Base-by-base conservation (phyloP, 768 basidiomycete species). In the Mycena maculata region DNA sequence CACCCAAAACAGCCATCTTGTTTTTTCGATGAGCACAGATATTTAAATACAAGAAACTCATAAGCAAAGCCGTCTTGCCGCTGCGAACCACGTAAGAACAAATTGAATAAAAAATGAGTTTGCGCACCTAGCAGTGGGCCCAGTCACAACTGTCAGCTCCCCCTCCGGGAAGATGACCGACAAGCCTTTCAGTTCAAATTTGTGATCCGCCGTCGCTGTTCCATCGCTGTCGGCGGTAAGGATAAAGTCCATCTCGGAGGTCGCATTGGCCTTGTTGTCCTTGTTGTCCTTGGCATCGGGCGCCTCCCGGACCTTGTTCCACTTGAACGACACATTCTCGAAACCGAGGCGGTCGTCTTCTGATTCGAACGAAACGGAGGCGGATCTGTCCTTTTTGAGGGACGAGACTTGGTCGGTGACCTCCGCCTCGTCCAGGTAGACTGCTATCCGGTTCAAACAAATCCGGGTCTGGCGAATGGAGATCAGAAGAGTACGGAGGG, bases 41-140 rank as follows among this genome's bases (percentile, higher is more conserved):
- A 23, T 12, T n/a, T 31, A 15, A n/a, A 11, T 25, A 9, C 8
- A 18, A n/a, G 13, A 3, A 18, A 75, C 86, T 47, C 71, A 89
- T 89, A 50, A 94, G 82, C 1, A 94, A 77, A 0, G 93, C 92
- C 0, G 90, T 92, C 80, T 95, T 95, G 1, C 94, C 94, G 45
- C 88, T 88, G 9, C 1, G 28, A 1, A 31, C 31, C 5, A 16
- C 45, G 6, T 28, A 25, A 10, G 30, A 31, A 22, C 8, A 31
- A 22, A 44, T 47, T 3, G 27, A 23, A 30, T 16, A 45, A 45
- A 5, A 27, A 20, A 22, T 3, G 18, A 36, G 33, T 36, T 36
- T 15, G 27, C 57, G 9, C 15, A 60, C 59, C 59, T 60, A 4
- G 92, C 94, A 11, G 92, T 94, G 0, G 93, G 91, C 0, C 91